Conservation (phyloP, 768 basidiomycete species). For the Naganishia randhawae region DNA sequence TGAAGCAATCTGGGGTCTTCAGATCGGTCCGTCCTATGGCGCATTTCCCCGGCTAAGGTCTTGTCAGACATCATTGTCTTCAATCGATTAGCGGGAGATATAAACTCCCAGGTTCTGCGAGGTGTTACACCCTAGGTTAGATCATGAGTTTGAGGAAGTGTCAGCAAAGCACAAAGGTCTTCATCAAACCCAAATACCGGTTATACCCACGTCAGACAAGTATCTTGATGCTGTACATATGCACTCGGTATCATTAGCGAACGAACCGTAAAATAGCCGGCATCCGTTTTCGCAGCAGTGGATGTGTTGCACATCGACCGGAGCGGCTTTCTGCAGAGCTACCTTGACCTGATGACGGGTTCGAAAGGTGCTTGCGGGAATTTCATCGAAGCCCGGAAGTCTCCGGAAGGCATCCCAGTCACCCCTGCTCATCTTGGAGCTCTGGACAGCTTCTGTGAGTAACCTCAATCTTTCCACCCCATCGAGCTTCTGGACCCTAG, state of each 20-base stretch:
- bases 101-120: background rate
- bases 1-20: background rate
- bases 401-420: background rate
- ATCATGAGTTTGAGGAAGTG: background rate
- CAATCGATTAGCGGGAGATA: background rate
- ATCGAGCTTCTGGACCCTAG: too few species aligned
- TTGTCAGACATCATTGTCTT: background rate
- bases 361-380: background rate
- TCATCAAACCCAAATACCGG: background rate
- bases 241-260: background rate
- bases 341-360: background rate
- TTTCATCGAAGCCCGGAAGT: background rate
- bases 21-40: background rate
- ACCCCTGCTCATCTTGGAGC: background rate
- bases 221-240: background rate
- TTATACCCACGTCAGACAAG: background rate
- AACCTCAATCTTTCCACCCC: background rate
- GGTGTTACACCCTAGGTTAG: background rate
- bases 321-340: background rate
- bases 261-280: background rate
- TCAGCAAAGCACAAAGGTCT: background rate
- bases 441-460: background rate
- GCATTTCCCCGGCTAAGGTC: background rate
- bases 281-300: background rate
- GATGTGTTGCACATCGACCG: background rate